Evolutionary conservation across 768 basidiomycete species (phyloP).

Genomic region (Hericium alpestre): DNA sequence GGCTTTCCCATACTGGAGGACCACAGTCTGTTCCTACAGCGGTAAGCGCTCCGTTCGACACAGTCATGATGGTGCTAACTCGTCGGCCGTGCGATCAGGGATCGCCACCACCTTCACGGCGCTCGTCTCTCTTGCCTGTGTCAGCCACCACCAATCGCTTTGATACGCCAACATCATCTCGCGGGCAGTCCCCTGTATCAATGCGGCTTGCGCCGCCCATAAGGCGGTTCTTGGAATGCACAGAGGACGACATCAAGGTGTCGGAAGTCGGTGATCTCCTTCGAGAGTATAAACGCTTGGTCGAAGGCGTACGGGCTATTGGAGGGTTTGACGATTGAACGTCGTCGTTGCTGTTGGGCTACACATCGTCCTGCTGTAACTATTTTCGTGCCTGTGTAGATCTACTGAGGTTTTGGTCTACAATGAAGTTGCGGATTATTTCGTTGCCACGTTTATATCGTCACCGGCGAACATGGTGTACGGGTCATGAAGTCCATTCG

Average conservation of each 20-base stretch:
- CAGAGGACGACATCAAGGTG: constrained; percentile 66
- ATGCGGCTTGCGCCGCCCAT: constrained; percentile 50
- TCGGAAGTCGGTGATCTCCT: constrained; percentile 76
- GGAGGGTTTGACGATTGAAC: constrained; percentile 41
- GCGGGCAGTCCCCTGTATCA: constrained; percentile 27
- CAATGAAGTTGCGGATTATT: not conserved
- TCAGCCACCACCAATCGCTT: constrained; percentile 20
- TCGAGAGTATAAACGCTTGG: constrained; percentile 71
- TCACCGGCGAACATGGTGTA: not conserved
- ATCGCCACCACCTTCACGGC: constrained; percentile 29
- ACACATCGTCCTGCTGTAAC: not conserved
- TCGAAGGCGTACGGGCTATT: constrained; percentile 49
- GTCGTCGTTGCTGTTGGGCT: not conserved
- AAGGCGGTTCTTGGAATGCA: constrained; percentile 59
- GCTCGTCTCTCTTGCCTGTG: constrained; percentile 28
- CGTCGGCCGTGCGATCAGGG: constrained; percentile 12
- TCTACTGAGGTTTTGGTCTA: not conserved
- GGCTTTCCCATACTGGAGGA: constrained; percentile 23
- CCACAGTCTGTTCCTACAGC: constrained; percentile 1
- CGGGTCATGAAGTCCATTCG: not conserved
- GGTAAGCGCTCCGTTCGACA: constrained; percentile 15
- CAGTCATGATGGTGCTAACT: not conserved
- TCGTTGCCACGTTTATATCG: not conserved
- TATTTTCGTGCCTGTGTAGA: not conserved
- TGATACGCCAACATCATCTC: constrained; percentile 30